Conservation (phyloP, 202 grass and related monocot genomes). For the Setaria italica region DNA sequence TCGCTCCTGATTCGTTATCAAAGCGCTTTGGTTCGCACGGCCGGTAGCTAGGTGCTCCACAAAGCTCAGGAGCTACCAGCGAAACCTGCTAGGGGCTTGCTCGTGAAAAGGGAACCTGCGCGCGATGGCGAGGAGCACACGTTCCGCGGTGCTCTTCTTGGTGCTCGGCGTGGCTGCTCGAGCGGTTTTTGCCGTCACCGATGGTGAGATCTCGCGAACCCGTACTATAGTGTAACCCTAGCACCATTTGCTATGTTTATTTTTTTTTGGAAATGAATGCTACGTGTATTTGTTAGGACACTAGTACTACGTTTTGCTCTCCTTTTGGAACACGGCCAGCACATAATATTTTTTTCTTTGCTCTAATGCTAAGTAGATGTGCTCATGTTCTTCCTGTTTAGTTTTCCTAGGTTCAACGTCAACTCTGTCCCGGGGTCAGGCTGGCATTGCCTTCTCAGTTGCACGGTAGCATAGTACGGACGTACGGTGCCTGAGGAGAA, state of each 20-base stretch:
- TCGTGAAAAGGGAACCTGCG: not conserved
- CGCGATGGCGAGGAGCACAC: not conserved
- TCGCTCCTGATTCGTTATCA: not conserved
- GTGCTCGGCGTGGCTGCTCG: slow-evolving; percentile 30
- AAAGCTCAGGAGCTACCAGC: not conserved
- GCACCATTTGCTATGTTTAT: too few relatives aligned
- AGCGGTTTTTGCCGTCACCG: slow-evolving; percentile 16
- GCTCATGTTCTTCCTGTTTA: not conserved
- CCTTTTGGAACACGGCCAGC: too few relatives aligned
- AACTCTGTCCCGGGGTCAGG: not conserved
- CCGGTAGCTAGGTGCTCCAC: not conserved
- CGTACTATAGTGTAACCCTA: not conserved
- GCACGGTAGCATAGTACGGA: not conserved
- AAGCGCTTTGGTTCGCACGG: not conserved
- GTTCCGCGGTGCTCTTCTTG: slow-evolving; percentile 18
- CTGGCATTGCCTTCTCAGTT: not conserved
- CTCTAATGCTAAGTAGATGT: not conserved
- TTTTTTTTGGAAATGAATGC: too few relatives aligned
- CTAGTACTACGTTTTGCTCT: too few relatives aligned
- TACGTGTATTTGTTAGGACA: too few relatives aligned
- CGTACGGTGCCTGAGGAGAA: too few relatives aligned
- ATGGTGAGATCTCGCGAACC: slow-evolving; percentile 44
- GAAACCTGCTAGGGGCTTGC: not conserved
- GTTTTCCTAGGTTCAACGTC: not conserved
- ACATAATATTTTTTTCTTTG: too few relatives aligned